Evolutionary conservation across 108 stramenopile genomes (phyloP).

Genomic region (Stephanodiscus triporus): DNA sequence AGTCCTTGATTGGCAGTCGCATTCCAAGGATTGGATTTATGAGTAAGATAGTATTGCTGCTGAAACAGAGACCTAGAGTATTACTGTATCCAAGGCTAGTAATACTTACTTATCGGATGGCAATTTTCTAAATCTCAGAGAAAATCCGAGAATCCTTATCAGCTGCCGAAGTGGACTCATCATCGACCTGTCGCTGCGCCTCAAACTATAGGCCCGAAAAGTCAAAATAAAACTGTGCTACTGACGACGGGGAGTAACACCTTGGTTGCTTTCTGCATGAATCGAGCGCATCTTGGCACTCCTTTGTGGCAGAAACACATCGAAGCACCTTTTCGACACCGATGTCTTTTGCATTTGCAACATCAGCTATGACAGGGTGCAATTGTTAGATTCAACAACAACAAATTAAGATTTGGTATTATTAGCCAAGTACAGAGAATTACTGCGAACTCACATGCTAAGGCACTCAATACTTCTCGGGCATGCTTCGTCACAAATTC

Average conservation of each 20-base stretch:
- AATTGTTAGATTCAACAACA: background rate
- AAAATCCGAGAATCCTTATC: too few species aligned
- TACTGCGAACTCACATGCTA: constrained; percentile 18
- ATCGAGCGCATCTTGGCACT: background rate
- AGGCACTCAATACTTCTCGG: constrained; percentile 6
- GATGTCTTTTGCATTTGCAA: constrained; percentile 26
- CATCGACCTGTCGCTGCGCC: background rate
- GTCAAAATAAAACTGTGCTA: constrained; percentile 34
- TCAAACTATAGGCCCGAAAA: constrained; percentile 8
- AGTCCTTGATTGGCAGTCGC: constrained; percentile 73
- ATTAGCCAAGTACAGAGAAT: background rate
- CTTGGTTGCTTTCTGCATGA: constrained; percentile 21
- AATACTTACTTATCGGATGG: too few species aligned
- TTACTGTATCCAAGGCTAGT: too few species aligned
- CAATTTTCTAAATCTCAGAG: too few species aligned
- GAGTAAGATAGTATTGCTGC: constrained; percentile 62
- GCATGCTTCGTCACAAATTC: constrained; percentile 14
- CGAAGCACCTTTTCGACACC: constrained; percentile 26
- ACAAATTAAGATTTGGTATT: too few species aligned
- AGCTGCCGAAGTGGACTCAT: too few species aligned
- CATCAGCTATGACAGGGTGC: constrained; percentile 23
- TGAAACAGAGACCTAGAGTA: too few species aligned
- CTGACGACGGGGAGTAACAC: constrained; percentile 36
- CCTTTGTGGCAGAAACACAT: constrained; percentile 7
- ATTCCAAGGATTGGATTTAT: constrained; percentile 85